Evolutionary conservation across 768 basidiomycete genomes (phyloP).

Genomic region (Leccinum boreale): DNA sequence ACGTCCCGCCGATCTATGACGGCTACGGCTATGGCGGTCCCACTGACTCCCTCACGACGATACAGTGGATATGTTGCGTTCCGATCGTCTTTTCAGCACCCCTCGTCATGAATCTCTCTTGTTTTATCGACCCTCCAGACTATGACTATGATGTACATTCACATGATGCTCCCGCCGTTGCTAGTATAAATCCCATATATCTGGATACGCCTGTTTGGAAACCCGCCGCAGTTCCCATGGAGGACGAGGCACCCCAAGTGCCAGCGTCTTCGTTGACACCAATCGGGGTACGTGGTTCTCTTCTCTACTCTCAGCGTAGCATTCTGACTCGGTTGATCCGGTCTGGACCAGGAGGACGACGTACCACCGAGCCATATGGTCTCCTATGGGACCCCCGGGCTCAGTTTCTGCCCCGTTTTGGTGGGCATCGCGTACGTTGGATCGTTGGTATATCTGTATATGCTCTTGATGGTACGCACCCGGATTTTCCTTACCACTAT

Average conservation of each 20-base stretch:
- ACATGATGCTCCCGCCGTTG: background rate
- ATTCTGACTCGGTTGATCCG: background rate
- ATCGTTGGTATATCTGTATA: slow-evolving; percentile 20
- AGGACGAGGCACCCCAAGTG: background rate
- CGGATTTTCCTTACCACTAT: background rate
- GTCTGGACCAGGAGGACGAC: background rate
- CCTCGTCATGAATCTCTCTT: slow-evolving; percentile 1
- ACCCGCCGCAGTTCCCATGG: background rate
- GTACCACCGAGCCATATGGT: background rate
- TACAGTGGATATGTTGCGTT: background rate
- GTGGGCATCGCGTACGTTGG: slow-evolving; percentile 9
- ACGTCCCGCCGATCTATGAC: background rate
- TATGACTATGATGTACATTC: background rate
- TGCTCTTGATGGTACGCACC: slow-evolving; percentile 21
- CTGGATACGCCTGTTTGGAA: slow-evolving; percentile 1
- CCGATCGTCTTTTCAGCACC: slow-evolving; percentile 2
- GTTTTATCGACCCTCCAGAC: background rate
- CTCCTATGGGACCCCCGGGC: slow-evolving; percentile 7
- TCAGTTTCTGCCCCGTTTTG: slow-evolving; percentile 22
- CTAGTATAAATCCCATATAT: background rate
- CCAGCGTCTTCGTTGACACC: background rate
- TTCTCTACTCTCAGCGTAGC: background rate
- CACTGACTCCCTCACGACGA: background rate
- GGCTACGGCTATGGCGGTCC: background rate
- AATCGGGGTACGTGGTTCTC: slow-evolving; percentile 1